Evolutionary conservation across 306 rosid species (phyloP).

Genomic region (Mucuna pruriens): DNA sequence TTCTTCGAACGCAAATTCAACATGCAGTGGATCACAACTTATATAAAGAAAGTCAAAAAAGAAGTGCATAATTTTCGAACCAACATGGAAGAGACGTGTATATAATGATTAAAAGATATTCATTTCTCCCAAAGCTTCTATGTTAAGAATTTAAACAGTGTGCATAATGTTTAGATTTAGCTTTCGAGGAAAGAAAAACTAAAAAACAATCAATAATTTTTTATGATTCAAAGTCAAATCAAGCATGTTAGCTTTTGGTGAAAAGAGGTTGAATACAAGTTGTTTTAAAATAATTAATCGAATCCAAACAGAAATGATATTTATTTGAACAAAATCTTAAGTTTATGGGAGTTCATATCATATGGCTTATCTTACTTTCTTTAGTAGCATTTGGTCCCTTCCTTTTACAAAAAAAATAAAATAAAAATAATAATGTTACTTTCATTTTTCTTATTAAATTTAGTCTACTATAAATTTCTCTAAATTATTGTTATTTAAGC

Average conservation of each 20-base stretch:
- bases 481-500: no score
- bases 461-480: no score
- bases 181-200: background rate
- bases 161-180: background rate
- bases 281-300: background rate
- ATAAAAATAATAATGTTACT: no score
- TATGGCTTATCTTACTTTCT: background rate
- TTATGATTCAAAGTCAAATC: background rate
- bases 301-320: background rate
- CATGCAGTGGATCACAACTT: background rate
- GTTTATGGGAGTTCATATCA: background rate
- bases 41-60: background rate
- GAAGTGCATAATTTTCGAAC: background rate
- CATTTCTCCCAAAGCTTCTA: background rate
- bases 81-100: conserved; percentile 16
- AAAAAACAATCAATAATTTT: background rate
- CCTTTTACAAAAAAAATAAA: no score
- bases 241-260: background rate
- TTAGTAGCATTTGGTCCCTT: background rate
- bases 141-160: background rate
- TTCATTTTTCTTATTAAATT: no score
- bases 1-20: conserved; percentile 33
- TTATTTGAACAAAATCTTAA: background rate
- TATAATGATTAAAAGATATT: no score
- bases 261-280: background rate